Evolutionary conservation across 2,329 filamentous ascomycete species (phyloP).

Genomic region (Esteya vermicola): DNA sequence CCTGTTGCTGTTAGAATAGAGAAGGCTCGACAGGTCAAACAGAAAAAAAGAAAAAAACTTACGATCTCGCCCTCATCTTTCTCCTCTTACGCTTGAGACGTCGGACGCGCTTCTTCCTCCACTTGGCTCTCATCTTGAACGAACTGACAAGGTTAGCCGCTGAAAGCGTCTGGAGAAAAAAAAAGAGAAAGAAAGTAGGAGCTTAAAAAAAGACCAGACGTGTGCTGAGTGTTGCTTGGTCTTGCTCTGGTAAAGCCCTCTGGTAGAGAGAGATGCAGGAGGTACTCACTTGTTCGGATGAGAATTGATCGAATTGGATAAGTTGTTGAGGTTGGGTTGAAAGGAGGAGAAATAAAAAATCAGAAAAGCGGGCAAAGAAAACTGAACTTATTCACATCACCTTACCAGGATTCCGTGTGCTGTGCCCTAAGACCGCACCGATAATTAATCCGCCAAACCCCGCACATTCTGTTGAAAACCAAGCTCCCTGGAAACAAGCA

Average conservation of each 20-base stretch:
- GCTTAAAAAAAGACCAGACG: not conserved
- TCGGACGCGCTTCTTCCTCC: slow-evolving; percentile 99
- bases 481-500: not conserved
- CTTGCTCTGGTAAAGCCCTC: not conserved
- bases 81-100: slow-evolving; percentile 99
- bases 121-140: slow-evolving; percentile 83
- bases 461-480: not conserved
- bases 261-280: not conserved
- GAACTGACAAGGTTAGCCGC: slow-evolving; percentile 13
- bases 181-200: not conserved
- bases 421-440: slow-evolving; percentile 11
- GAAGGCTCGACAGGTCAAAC: not conserved
- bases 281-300: slow-evolving; percentile 24
- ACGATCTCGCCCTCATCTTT: slow-evolving; percentile 98
- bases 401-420: slow-evolving; percentile 5
- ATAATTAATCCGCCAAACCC: slow-evolving; percentile 8
- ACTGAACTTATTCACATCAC: slow-evolving; percentile 5
- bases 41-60: slow-evolving; percentile 30
- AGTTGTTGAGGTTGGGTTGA: slow-evolving; percentile 22
- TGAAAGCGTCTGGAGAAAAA: not conserved
- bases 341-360: slow-evolving; percentile 5
- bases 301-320: slow-evolving; percentile 25
- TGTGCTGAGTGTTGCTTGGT: not conserved
- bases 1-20: not conserved
- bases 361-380: slow-evolving; percentile 1